Conservation (phyloP, 2,329 filamentous ascomycete species). For the Fusarium camptoceras region DNA sequence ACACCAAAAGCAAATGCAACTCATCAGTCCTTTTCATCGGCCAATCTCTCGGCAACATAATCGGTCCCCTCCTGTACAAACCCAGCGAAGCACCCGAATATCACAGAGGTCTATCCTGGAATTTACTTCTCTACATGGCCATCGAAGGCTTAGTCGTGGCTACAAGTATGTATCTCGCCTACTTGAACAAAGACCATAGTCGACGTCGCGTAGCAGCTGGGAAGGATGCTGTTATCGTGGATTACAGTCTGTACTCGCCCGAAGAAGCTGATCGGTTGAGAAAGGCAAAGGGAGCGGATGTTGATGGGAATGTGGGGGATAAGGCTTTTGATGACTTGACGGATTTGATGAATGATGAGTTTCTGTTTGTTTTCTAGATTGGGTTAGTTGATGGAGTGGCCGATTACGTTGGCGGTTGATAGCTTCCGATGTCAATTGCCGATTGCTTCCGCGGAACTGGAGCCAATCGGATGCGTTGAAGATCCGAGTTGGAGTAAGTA, state of each 20-base stretch:
- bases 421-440: not conserved
- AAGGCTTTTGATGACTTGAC: slow-evolving; percentile 33
- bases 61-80: slow-evolving; percentile 57
- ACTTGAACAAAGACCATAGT: slow-evolving; percentile 66
- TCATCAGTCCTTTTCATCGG: slow-evolving; percentile 71
- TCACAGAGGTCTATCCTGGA: slow-evolving; percentile 64
- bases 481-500: not conserved
- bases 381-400: not conserved
- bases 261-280: slow-evolving; percentile 56
- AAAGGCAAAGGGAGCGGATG: slow-evolving; percentile 7
- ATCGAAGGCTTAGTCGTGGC: slow-evolving; percentile 58
- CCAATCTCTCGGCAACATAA: slow-evolving; percentile 71
- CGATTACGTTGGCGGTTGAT: not conserved
- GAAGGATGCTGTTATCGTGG: slow-evolving; percentile 66
- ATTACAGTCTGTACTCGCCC: slow-evolving; percentile 49
- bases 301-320: slow-evolving; percentile 18
- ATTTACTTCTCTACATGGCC: slow-evolving; percentile 68
- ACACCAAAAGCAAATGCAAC: slow-evolving; percentile 75
- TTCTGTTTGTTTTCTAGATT: slow-evolving; percentile 32
- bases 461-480: slow-evolving; percentile 18
- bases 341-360: slow-evolving; percentile 41
- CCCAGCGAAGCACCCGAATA: slow-evolving; percentile 50
- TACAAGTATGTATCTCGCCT: slow-evolving; percentile 47
- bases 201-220: slow-evolving; percentile 64
- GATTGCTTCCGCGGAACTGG: slow-evolving; percentile 18